Percentiles rank a stretch among this genome's conserved stretches.
phyloP scores from a whole-genome alignment of 495 filamentous ascomycete genomes.

The Penicillium samsonianum region DNA sequence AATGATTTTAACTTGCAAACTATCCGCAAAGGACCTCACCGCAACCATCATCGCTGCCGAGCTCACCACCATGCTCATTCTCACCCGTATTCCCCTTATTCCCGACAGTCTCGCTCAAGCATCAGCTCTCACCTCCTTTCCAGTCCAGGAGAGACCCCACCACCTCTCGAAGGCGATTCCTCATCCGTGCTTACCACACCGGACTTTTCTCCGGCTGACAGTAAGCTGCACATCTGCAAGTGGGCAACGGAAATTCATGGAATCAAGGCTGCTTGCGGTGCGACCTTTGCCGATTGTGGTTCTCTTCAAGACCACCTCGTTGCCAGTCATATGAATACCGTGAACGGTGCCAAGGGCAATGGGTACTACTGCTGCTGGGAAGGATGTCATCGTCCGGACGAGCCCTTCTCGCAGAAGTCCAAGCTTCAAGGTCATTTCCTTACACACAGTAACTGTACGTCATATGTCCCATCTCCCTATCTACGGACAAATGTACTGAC shows the following conservation, averaged over 20 bases:
- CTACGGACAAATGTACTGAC: slow-evolving; percentile 7
- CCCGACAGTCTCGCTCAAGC: slow-evolving; percentile 45
- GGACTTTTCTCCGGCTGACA: slow-evolving; percentile 38
- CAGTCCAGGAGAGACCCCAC: slow-evolving; percentile 45
- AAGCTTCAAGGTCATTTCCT: slow-evolving; percentile 53
- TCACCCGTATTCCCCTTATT: slow-evolving; percentile 44
- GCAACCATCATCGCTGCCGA: slow-evolving; percentile 42
- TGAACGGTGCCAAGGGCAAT: slow-evolving; percentile 46
- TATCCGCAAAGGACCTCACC: slow-evolving; percentile 36
- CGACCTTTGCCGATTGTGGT: slow-evolving; percentile 37
- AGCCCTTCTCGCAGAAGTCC: slow-evolving; percentile 53
- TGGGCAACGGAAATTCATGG: slow-evolving; percentile 38
- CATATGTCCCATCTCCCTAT: not conserved
- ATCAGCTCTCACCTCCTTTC: slow-evolving; percentile 45
- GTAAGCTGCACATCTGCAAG: slow-evolving; percentile 39
- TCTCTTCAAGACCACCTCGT: slow-evolving; percentile 48
- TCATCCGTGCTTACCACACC: slow-evolving; percentile 47
- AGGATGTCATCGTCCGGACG: slow-evolving; percentile 47
- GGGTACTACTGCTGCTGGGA: slow-evolving; percentile 55
- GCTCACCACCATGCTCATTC: slow-evolving; percentile 38
- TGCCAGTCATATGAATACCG: slow-evolving; percentile 40
- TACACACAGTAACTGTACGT: slow-evolving; percentile 51
- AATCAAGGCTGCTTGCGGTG: slow-evolving; percentile 36
- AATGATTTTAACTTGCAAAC: slow-evolving; percentile 29
- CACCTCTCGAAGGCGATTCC: slow-evolving; percentile 42